phyloP scores from a whole-genome alignment of 495 filamentous ascomycete species.

The Neurospora pannonica region DNA sequence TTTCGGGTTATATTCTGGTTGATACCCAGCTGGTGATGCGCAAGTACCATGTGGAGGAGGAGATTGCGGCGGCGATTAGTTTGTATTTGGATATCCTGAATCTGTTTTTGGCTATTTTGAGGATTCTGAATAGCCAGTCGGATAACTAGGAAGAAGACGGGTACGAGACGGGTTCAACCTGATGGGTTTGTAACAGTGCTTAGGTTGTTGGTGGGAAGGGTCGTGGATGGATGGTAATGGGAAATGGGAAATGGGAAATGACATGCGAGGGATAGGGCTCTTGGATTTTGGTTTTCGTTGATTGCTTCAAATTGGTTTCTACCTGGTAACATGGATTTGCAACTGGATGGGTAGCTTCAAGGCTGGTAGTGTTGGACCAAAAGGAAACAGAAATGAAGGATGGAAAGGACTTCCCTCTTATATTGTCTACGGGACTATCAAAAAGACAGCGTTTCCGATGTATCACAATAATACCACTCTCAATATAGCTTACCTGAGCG shows the following conservation, averaged over 20 bases:
- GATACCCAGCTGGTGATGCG: conserved; percentile 94
- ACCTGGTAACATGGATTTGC: not conserved
- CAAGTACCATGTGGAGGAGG: conserved; percentile 95
- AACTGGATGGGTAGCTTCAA: not conserved
- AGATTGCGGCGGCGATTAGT: conserved; percentile 92
- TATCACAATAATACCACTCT: not conserved
- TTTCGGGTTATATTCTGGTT: conserved; percentile 87
- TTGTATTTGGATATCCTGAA: conserved; percentile 96
- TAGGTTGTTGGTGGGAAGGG: not conserved
- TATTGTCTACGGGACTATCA: not conserved
- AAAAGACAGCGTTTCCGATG: not conserved
- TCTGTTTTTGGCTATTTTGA: conserved; percentile 84
- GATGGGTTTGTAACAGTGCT: not conserved
- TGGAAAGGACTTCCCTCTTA: not conserved
- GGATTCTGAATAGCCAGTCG: conserved; percentile 79
- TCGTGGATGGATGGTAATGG: not conserved
- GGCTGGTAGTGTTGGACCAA: not conserved
- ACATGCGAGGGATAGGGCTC: not conserved
- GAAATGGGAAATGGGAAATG: not conserved
- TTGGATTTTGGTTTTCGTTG: not conserved
- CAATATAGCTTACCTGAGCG: not conserved
- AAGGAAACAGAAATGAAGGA: not conserved
- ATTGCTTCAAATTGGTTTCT: not conserved
- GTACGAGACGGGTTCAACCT: not conserved
- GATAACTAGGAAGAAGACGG: conserved; percentile 53